Conservation (phyloP, 148 eudicot genomes). For the Amaranthus palmeri region DNA sequence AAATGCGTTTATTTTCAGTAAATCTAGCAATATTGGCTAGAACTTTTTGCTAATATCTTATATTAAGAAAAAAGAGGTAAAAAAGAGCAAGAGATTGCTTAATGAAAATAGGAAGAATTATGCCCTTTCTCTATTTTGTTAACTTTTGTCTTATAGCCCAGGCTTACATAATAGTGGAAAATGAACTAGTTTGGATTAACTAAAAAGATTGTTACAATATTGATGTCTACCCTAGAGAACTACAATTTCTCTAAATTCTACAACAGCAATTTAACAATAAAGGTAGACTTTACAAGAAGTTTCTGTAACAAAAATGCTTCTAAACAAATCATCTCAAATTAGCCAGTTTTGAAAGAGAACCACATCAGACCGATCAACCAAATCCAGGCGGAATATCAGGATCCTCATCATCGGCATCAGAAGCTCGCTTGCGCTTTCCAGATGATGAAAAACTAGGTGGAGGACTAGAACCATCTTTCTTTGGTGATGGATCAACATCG, state of each 20-base stretch:
- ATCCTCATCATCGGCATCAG: conserved; percentile 52
- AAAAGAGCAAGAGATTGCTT: too few relatives aligned
- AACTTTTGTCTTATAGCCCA: too few relatives aligned
- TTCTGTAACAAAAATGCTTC: not conserved
- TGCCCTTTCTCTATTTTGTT: too few relatives aligned
- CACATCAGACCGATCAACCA: conserved; percentile 33
- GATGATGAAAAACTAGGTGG: conserved; percentile 41
- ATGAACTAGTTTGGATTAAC: too few relatives aligned
- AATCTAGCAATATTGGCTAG: too few relatives aligned
- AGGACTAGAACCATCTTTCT: conserved; percentile 26
- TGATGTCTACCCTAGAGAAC: not conserved
- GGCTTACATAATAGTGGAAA: too few relatives aligned
- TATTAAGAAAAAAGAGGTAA: too few relatives aligned
- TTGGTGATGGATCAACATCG: conserved; percentile 12
- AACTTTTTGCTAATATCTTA: too few relatives aligned
- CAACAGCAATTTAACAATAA: not conserved
- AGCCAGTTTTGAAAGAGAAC: not conserved
- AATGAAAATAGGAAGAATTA: too few relatives aligned
- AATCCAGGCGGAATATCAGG: conserved; percentile 90
- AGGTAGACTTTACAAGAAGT: not conserved
- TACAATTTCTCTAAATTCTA: conserved; percentile 6
- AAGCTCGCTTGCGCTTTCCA: conserved; percentile 29
- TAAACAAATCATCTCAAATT: not conserved
- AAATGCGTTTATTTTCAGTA: too few relatives aligned
- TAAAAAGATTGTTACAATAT: not conserved